A percentile compares a stretch with the other conserved stretches of the same genome.
Evolutionary conservation across 805 yeast genomes (phyloP).

Genomic region (Yarrowia sp.): DNA sequence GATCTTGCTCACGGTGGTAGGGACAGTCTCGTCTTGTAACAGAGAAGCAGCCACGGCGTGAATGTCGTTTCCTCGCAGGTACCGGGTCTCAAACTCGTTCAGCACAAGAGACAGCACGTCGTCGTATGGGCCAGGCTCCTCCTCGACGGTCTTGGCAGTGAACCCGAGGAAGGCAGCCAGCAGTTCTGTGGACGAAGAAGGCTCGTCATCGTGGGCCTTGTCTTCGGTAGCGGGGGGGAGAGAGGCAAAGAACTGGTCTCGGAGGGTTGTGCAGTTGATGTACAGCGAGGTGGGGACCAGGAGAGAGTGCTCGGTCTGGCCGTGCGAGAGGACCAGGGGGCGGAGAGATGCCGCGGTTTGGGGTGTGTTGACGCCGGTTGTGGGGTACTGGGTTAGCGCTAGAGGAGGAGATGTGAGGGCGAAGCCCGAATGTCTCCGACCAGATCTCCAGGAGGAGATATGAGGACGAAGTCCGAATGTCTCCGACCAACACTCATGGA

Average conservation of each 20-base stretch:
- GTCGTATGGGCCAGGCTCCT: conserved; percentile 54
- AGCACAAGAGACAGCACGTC: conserved; percentile 70
- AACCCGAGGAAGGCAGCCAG: conserved; percentile 77
- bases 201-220: conserved; percentile 82
- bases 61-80: conserved; percentile 72
- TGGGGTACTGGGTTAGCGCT: conserved; percentile 31
- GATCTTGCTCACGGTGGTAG: conserved; percentile 66
- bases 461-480: too few species aligned
- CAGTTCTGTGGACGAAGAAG: conserved; percentile 80
- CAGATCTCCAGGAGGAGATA: too few species aligned
- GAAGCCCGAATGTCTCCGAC: too few species aligned
- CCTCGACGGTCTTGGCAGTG: conserved; percentile 40
- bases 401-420: too few species aligned
- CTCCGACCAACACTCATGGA: too few species aligned
- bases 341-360: conserved; percentile 55
- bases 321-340: conserved; percentile 82
- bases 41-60: conserved; percentile 81
- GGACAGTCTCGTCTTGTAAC: conserved; percentile 37
- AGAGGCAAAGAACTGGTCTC: conserved; percentile 75
- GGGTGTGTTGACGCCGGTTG: conserved; percentile 46
- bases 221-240: conserved; percentile 79
- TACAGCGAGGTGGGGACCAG: conserved; percentile 80
- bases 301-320: conserved; percentile 82
- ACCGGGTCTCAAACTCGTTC: conserved; percentile 80
- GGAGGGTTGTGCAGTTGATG: conserved; percentile 79